Evolutionary conservation across 352 stramenopile genomes (phyloP), one percentile per base, ranked within the genome.

Genomic region (Pythium apleroticum): DNA sequence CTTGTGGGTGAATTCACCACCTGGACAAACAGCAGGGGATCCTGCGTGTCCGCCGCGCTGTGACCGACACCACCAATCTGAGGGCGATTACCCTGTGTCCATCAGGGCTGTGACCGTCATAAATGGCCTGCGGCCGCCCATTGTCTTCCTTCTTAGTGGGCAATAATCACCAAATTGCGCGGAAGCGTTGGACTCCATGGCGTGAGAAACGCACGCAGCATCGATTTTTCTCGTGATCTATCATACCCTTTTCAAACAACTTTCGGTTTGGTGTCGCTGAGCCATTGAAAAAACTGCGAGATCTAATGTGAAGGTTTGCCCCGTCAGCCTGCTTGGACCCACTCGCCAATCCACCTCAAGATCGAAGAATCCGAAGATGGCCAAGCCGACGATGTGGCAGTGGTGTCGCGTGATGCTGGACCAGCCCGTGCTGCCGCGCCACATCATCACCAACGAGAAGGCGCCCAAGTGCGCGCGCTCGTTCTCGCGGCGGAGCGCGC

Each of bases 351-450:
- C 10, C 25, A n/a, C 46, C 31, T 14, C 46, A 28, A 28, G 46
- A 54, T 54, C 22, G 20, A 30, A 52, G 27, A 52, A 52, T 24
- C 15, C 39, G 6, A 22, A 22, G 15, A 61, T 59, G 55, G 39
- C 63, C 50, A 57, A 27, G 54, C 24, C 46, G 24, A 55, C 63
- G 19, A 31, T 20, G 46, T 64, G 56, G 56, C 56, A 71, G 43
- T 66, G 65, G 57, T 65, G 60, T 48, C 72, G 74, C 66, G 76
- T 92, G 45, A 77, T 80, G 49, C 74, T 92, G 63, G 76, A 82
- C 66, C 83, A 88, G 63, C 81, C 83, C 15, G 60, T 90, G 61
- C 75, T 92, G 31, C 81, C 83, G 15, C 72, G 68, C 30, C 69
- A 81, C 49, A 56, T 67, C 30, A 33, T 65, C 17, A 30, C 49